Percentiles rank a stretch among this genome's conserved stretches.
These are phyloP conservation scores for Aspergillus pseudoviridinutans DNA, from an alignment of 2,329 filamentous ascomycete genomes.

Conservation along the genomic window DNA sequence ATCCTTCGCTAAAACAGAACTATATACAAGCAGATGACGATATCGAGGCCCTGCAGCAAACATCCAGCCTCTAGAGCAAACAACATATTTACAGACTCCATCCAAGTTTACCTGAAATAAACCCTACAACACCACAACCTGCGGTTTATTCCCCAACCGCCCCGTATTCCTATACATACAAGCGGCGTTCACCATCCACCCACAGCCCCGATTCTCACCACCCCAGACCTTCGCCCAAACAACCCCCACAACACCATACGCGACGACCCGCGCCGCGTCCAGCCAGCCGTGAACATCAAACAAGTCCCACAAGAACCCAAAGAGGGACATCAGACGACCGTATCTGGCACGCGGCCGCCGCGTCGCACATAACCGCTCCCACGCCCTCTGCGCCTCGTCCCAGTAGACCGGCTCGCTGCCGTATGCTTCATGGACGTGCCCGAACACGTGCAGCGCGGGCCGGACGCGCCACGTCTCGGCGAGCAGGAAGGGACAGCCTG, in stretches of 20 bases:
- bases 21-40: no score
- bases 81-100: neutral
- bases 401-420: slow-evolving; percentile 69
- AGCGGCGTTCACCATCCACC: slow-evolving; percentile 60
- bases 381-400: slow-evolving; percentile 67
- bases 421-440: slow-evolving; percentile 74
- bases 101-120: neutral
- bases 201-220: slow-evolving; percentile 42
- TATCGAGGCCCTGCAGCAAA: no score
- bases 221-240: slow-evolving; percentile 60
- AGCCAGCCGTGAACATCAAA: slow-evolving; percentile 41
- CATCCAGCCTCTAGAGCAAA: neutral
- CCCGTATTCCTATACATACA: slow-evolving; percentile 38
- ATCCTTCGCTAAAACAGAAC: no score
- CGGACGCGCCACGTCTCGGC: slow-evolving; percentile 69
- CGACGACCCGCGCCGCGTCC: slow-evolving; percentile 48
- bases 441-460: slow-evolving; percentile 76
- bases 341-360: slow-evolving; percentile 24
- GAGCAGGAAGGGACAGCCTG: slow-evolving; percentile 69
- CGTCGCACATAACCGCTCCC: slow-evolving; percentile 59
- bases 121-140: slow-evolving; percentile 28
- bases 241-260: slow-evolving; percentile 53
- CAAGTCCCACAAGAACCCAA: slow-evolving; percentile 33
- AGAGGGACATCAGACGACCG: slow-evolving; percentile 19
- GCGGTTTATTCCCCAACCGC: slow-evolving; percentile 34